These are phyloP conservation scores for Plasmodium berghei DNA, from an alignment of 169 alveolate species.

Conservation along the genomic window DNA sequence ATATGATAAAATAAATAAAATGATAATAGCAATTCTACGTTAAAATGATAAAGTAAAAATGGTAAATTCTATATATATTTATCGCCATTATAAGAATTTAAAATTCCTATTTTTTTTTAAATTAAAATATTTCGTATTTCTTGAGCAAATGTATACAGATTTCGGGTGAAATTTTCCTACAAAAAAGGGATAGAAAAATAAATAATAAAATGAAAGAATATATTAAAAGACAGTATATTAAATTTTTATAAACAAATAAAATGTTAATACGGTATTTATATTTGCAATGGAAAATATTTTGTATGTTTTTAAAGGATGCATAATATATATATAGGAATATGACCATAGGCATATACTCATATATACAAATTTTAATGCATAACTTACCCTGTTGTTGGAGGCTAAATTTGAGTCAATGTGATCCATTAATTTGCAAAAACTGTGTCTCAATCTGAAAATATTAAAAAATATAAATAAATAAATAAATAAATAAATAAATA, in stretches of 20 bases:
- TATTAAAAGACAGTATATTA: conserved; percentile 8
- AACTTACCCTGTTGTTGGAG: conserved; percentile 56
- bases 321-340: too few species aligned
- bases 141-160: conserved; percentile 87
- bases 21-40: too few species aligned
- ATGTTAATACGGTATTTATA: not conserved
- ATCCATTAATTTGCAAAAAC: conserved; percentile 77
- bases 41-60: too few species aligned
- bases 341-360: too few species aligned
- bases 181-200: conserved; percentile 1
- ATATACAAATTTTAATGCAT: too few species aligned
- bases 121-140: conserved; percentile 84
- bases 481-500: not conserved
- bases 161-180: conserved; percentile 85
- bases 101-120: conserved; percentile 26
- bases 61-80: not conserved
- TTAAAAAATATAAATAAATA: not conserved
- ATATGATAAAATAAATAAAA: too few species aligned
- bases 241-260: conserved; percentile 2
- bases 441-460: conserved; percentile 54
- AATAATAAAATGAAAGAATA: conserved; percentile 6
- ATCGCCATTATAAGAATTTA: not conserved
- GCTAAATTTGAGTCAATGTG: conserved; percentile 68
- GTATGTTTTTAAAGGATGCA: too few species aligned
- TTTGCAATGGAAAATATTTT: not conserved